Base-by-base conservation (phyloP, 192 early-diverging fungal genomes). In the Coemansia umbellata region DNA sequence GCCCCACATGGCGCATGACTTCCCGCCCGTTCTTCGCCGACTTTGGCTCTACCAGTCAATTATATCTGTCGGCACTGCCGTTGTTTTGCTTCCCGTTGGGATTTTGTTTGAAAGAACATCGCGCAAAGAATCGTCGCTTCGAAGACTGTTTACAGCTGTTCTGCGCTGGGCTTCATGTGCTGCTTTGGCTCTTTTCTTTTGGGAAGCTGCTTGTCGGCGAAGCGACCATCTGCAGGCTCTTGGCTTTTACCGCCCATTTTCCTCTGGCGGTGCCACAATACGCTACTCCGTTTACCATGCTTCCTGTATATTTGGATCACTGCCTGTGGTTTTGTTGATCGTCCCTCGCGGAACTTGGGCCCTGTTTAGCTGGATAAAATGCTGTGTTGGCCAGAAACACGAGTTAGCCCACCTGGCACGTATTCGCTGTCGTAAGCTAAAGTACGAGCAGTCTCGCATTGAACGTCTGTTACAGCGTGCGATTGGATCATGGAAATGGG, bases 1-100 rank as follows among this genome's bases (percentile, higher is more conserved):
- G 18, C 63, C 70, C 3, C 70, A 58, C 17, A 55, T 33, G 28
- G 70, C 70, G 4, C 70, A 74, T 47, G 71, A 66, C 19, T 74
- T 74, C 27, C 71, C 71, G 26, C 71, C 71, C 9, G 47, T 74
- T 14, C 55, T 74, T 21, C 64, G 64, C 9, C 59, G 71, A 17
- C 64, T 74, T 23, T 74, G 71, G 71, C 52, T 62, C 28, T 74
- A 74, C 56, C 71, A 74, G 48, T 74, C 71, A 21, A 53, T 61
- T 11, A 45, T 67, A 3, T 63, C 64, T 0, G 58, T 74, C 2
- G 35, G 30, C 10, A 58, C 63, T 0, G 63, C 64, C 0, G 60
- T 56, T 3, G 52, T 64, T 5, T 13, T 63, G 43, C 36, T 74
- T n/a, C 71, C 71, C 3, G 17, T 63, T 15, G 64, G 71, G 2